Conservation (phyloP, 2,329 filamentous ascomycete species). For the Acephala macrosclerotiorum region DNA sequence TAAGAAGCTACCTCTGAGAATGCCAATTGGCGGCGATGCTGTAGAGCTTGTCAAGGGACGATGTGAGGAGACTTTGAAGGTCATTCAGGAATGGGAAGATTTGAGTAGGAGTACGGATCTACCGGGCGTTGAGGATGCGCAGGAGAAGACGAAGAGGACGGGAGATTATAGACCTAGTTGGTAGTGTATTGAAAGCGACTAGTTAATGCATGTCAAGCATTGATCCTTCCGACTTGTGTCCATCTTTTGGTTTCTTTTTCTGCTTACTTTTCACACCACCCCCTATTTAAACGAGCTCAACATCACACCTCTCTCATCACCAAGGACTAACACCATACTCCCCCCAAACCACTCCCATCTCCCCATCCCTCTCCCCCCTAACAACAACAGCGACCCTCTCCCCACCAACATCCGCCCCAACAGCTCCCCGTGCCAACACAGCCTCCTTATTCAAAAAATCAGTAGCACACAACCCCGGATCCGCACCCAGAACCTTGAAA, state of each 20-base stretch:
- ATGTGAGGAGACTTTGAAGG: neutral
- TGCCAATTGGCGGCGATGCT: neutral
- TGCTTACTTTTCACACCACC: no score
- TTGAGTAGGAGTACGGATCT: neutral
- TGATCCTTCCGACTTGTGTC: no score
- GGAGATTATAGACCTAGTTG: neutral
- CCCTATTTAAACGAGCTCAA: no score
- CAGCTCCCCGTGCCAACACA: slow-evolving; percentile 16
- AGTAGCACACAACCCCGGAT: slow-evolving; percentile 33
- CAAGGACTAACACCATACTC: slow-evolving; percentile 32
- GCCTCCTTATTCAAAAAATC: slow-evolving; percentile 19
- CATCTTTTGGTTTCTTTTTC: no score
- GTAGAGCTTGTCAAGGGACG: neutral
- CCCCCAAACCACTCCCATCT: slow-evolving; percentile 24
- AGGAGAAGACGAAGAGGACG: neutral
- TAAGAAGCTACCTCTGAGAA: neutral
- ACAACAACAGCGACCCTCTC: slow-evolving; percentile 26
- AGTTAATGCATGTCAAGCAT: no score
- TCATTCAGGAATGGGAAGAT: neutral
- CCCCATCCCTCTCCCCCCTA: slow-evolving; percentile 29
- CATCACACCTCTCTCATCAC: slow-evolving; percentile 26
- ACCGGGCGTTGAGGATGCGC: neutral
- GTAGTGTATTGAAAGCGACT: no score
- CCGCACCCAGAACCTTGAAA: slow-evolving; percentile 23
- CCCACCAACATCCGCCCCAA: slow-evolving; percentile 45